Conservation (phyloP, 495 filamentous ascomycete species). For the Beverwykella pulmonaria region DNA sequence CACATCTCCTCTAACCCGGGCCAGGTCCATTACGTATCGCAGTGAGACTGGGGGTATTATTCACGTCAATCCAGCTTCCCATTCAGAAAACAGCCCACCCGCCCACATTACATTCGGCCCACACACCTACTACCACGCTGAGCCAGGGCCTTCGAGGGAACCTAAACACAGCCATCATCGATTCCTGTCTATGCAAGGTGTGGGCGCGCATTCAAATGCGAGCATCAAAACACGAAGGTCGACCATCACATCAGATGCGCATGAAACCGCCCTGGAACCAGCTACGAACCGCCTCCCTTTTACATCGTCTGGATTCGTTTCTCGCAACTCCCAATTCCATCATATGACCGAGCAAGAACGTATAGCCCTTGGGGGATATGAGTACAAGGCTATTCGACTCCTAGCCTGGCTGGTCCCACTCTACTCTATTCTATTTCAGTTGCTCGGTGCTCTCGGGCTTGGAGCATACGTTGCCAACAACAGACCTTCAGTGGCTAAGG, state of each 20-base stretch:
- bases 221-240: constrained; percentile 13
- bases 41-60: constrained; percentile 18
- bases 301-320: constrained; percentile 53
- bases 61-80: constrained; percentile 7
- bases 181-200: constrained; percentile 56
- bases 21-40: constrained; percentile 13
- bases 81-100: constrained; percentile 5
- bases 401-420: constrained; percentile 70
- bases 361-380: constrained; percentile 73
- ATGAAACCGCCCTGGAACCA: constrained; percentile 5
- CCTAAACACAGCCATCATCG: constrained; percentile 42
- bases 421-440: constrained; percentile 73
- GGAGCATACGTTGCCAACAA: constrained; percentile 71
- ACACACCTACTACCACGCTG: constrained; percentile 16
- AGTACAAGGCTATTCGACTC: constrained; percentile 76
- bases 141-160: not conserved
- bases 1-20: not conserved
- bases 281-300: constrained; percentile 39
- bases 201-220: constrained; percentile 55
- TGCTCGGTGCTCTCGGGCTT: constrained; percentile 70
- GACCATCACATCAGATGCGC: not conserved
- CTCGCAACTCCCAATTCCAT: constrained; percentile 75
- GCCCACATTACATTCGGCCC: constrained; percentile 33
- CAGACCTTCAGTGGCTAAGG: constrained; percentile 57
- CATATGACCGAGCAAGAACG: constrained; percentile 68